Evolutionary conservation across 495 filamentous ascomycete species (phyloP), one percentile per base, ranked within the genome.

Genomic region (Corynascus novoguineensis): DNA sequence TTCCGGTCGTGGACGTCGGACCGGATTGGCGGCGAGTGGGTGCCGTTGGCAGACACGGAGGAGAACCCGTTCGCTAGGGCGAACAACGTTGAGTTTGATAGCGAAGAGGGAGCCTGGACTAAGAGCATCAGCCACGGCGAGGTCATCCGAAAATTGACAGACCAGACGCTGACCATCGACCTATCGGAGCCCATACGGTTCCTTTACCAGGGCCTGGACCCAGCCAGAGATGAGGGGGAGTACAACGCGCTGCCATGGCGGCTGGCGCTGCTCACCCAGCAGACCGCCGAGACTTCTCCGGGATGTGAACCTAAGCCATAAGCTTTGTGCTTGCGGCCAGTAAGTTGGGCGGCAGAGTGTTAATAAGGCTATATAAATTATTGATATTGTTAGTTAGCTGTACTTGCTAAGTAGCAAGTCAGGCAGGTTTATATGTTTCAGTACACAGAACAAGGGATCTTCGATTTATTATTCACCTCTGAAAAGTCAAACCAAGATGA

Each of bases 41-140:
- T 32, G 24, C 24, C 54, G 28, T 55, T 67, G 22, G 64, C 64
- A 0, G 48, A 57, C 9, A 61, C 50, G 14, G 60, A 64, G 57
- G 59, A 50, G 21, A 59, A 62, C 40, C 62, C 62, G 15, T 67
- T 61, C 52, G 64, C 64, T 8, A 22, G 62, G 24, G 40, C 59
- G 17, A 62, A 55, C 24, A 64, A 67, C 14, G 64, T 67, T 4
- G 57, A 9, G 51, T 67, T 67, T 53, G 47, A 53, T 15, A 25
- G 44, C 14, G 64, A 53, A 1, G 53, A 29, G 3, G 53, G 37
- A 0, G 32, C 45, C 5, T 67, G 64, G 64, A 67, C 62, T 5
- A 58, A 56, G 57, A 67, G 64, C 28, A 67, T 67, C 44, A 64
- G 62, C 58, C 64, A 67, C 24, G 64, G 64, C 15, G 64, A 67